Evolutionary conservation across 1,284 basidiomycete genomes (phyloP), one percentile per base, ranked within the genome.

Genomic region (Tremellales sp.): DNA sequence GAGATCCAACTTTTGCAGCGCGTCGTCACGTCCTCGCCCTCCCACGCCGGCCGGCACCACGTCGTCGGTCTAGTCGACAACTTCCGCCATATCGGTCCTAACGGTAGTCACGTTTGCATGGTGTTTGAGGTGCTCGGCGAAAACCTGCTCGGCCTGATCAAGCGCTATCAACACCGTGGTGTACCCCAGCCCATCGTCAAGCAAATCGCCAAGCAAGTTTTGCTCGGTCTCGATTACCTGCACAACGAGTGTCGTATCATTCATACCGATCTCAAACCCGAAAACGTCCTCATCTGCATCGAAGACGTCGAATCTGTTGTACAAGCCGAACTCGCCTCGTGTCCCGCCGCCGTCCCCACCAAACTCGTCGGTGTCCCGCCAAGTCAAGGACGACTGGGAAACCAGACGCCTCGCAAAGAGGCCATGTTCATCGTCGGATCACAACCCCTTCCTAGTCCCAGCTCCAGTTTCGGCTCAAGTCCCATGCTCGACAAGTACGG

Each of bases 101-200:
- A 98, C 71, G 94, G 94, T 43, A 87, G 84, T 17, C 94, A 98
- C 75, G 89, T 98, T 57, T 98, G 96, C 81, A 98, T 98, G 94
- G 94, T 98, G 15, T 97, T 97, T 68, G 94, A 98, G 75, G 96
- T 98, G 29, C 82, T 98, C 10, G 94, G 96, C 50, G 96, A 98
- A 77, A 97, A 97, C 70, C 78, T 98, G n/a, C 82, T 98, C 1
- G 93, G 93, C 2, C 82, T 98, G 61, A 97, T 97, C 81, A 97
- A 96, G 76, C 84, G 94, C 19, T 82, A 81, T 64, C 80, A 82
- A 64, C 90, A 97, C 76, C 70, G 75, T 62, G 94, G 96, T 56
- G 92, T 98, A 1, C 93, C 96, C 3, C 88, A 92, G 77, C 85
- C 81, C 54, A 81, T 98, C 61, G 92, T 97, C 60, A 89, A 87